Evolutionary conservation across 306 rosid species (phyloP).

Genomic region (Quillaja saponaria): DNA sequence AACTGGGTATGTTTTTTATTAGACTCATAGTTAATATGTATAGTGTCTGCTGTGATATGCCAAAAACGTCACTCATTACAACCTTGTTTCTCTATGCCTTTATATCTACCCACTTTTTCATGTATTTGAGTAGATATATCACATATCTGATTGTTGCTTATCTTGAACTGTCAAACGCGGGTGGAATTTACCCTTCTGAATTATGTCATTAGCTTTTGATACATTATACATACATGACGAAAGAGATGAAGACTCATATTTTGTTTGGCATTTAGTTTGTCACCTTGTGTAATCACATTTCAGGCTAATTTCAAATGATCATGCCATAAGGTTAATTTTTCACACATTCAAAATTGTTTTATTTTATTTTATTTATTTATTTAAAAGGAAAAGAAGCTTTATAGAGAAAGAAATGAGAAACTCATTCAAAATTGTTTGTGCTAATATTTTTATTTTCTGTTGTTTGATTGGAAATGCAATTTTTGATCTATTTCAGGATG

Average conservation of each 20-base stretch:
- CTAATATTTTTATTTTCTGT: too few species aligned
- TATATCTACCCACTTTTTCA: neutral
- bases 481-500: constrained; percentile 70
- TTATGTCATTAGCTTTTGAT: neutral
- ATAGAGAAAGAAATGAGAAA: too few species aligned
- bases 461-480: constrained; percentile 21
- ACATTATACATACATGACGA: neutral
- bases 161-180: neutral
- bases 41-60: too few species aligned
- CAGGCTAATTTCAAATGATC: too few species aligned
- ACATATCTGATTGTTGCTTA: too few species aligned
- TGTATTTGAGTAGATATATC: neutral
- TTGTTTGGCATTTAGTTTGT: neutral
- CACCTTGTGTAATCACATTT: too few species aligned
- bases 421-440: too few species aligned
- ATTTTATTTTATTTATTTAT: too few species aligned
- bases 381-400: too few species aligned
- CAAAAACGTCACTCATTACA: too few species aligned
- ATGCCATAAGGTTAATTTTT: too few species aligned
- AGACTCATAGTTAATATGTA: constrained; percentile 27
- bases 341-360: too few species aligned
- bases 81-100: neutral
- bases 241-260: neutral
- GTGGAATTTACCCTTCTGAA: neutral
- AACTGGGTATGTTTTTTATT: constrained; percentile 71